Conservation (phyloP, 2,329 filamentous ascomycete genomes). For the Fusarium scirpi region DNA sequence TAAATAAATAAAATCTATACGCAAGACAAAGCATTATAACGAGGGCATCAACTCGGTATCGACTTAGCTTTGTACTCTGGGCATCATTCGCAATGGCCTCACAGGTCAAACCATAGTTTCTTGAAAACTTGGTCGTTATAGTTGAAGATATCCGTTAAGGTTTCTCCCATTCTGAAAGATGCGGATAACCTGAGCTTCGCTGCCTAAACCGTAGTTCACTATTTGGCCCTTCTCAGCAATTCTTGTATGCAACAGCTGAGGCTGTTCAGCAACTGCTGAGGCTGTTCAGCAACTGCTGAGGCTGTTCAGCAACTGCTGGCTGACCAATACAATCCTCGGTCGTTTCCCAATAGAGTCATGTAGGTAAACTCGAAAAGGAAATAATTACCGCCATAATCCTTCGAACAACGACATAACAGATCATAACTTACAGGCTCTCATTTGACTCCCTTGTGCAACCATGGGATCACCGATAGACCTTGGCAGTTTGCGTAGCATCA, state of each 20-base stretch:
- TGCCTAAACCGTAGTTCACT: background rate
- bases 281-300: background rate
- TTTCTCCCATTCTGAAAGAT: background rate
- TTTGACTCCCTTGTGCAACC: conserved; percentile 3
- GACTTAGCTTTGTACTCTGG: background rate
- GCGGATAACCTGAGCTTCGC: background rate
- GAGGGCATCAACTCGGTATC: background rate
- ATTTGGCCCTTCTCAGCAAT: too few species aligned
- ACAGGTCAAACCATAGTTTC: background rate
- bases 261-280: background rate
- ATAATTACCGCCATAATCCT: background rate
- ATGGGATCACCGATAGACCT: conserved; percentile 10
- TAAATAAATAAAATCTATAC: background rate
- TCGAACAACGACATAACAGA: background rate
- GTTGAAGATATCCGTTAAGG: background rate
- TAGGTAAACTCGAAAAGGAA: background rate
- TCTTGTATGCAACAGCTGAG: too few species aligned
- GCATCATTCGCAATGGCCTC: background rate
- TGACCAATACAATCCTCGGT: background rate
- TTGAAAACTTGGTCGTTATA: background rate
- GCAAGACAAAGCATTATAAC: background rate
- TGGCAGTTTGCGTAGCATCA: conserved; percentile 18
- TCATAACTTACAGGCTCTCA: background rate
- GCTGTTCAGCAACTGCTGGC: background rate
- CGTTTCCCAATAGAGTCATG: conserved; percentile 1